phyloP scores from a whole-genome alignment of 441 rosid genomes.

The Euphorbia neoarborescens region DNA sequence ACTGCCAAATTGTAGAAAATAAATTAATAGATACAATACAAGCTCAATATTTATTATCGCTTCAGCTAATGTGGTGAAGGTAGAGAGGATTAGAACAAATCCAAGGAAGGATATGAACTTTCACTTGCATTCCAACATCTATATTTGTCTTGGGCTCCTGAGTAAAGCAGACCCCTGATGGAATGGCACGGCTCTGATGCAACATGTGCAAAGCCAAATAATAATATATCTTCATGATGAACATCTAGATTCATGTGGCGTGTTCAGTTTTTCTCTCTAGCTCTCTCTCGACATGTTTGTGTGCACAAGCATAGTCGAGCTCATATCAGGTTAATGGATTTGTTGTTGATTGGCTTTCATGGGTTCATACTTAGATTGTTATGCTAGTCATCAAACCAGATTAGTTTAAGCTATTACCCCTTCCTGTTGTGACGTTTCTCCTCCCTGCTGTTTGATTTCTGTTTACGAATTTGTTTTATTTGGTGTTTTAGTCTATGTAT shows the following conservation, averaged over 20 bases:
- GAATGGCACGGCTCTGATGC: background rate
- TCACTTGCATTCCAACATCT: background rate
- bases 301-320: background rate
- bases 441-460: background rate
- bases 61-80: slow-evolving; percentile 2
- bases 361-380: background rate
- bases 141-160: background rate
- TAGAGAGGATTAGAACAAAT: background rate
- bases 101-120: background rate
- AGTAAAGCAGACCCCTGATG: background rate
- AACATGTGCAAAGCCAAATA: background rate
- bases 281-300: no score
- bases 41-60: background rate
- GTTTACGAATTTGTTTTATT: background rate
- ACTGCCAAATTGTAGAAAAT: background rate
- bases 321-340: background rate
- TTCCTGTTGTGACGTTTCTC: background rate
- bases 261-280: background rate
- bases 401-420: background rate
- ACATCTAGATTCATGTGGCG: background rate
- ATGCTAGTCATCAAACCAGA: background rate
- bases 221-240: background rate
- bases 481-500: background rate
- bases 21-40: background rate
- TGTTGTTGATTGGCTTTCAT: background rate